phyloP scores from a whole-genome alignment of 805 yeast species.

The Deakozyma indianensis region DNA sequence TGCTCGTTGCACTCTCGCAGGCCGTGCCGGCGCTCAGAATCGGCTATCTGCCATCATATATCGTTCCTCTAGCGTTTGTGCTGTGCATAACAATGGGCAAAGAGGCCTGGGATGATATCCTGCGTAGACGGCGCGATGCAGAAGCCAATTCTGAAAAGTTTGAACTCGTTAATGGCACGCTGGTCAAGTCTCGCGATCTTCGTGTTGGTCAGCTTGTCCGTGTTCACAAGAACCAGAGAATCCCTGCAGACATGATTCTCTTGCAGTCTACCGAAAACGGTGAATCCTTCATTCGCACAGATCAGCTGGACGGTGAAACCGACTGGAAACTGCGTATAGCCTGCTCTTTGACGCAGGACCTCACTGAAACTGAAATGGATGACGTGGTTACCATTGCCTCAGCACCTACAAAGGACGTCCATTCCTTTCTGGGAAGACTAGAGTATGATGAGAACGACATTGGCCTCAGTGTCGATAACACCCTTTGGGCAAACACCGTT shows the following conservation, averaged over 20 bases:
- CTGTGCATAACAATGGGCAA: constrained; percentile 84
- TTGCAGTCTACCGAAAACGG: constrained; percentile 77
- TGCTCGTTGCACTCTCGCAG: constrained; percentile 89
- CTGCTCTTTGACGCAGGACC: constrained; percentile 53
- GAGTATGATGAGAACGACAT: constrained; percentile 38
- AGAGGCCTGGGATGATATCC: constrained; percentile 89
- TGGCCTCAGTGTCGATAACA: constrained; percentile 68
- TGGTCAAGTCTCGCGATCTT: constrained; percentile 43
- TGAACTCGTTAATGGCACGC: constrained; percentile 38
- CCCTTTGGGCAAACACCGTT: constrained; percentile 97
- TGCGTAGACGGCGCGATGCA: constrained; percentile 74
- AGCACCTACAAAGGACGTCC: constrained; percentile 78
- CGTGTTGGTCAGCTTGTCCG: constrained; percentile 77
- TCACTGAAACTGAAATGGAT: constrained; percentile 25
- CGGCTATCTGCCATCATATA: constrained; percentile 83
- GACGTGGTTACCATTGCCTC: constrained; percentile 50
- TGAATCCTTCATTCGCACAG: constrained; percentile 89
- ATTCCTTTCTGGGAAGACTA: constrained; percentile 64
- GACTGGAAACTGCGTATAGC: constrained; percentile 94
- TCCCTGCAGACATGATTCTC: constrained; percentile 87
- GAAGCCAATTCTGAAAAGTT: constrained; percentile 79
- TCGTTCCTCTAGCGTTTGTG: constrained; percentile 91
- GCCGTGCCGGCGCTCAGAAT: constrained; percentile 78
- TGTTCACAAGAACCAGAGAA: constrained; percentile 65
- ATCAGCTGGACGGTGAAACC: constrained; percentile 97